A percentile compares a stretch with the other conserved stretches of the same genome.
These are phyloP conservation scores for Euphorbia neoarborescens DNA, from an alignment of 441 rosid genomes.

Conservation along the genomic window DNA sequence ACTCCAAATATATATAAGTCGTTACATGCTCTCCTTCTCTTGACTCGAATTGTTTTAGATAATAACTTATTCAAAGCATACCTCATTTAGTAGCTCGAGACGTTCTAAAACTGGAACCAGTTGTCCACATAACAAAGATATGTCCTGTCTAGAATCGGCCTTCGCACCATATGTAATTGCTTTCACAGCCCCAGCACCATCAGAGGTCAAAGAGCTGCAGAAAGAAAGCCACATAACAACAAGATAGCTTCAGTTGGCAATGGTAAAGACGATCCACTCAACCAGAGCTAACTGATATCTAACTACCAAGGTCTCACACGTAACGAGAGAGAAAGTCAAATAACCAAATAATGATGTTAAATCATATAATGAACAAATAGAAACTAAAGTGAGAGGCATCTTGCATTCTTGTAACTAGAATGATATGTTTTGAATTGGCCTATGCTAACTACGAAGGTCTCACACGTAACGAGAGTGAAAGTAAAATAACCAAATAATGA, in stretches of 20 bases:
- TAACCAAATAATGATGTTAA: not conserved
- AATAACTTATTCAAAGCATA: conserved; percentile 20
- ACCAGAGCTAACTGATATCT: not conserved
- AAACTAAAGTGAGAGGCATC: not conserved
- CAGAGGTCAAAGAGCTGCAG: conserved; percentile 41
- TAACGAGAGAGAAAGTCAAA: not conserved
- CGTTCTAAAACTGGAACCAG: conserved; percentile 66
- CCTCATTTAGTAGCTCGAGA: conserved; percentile 77
- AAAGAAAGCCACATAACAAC: conserved; percentile 3
- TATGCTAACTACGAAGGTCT: not conserved
- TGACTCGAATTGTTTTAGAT: not conserved
- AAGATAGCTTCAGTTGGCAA: not conserved
- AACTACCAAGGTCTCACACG: not conserved
- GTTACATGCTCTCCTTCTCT: not conserved
- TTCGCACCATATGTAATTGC: conserved; percentile 34
- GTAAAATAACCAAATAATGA: not conserved
- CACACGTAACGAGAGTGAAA: not conserved
- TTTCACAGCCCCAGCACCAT: conserved; percentile 25
- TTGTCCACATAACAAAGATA: conserved; percentile 44
- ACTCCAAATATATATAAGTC: not conserved
- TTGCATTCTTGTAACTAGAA: not conserved
- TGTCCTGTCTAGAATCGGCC: conserved; percentile 39
- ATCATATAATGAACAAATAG: not conserved
- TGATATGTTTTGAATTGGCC: not conserved
- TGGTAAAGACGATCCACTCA: not conserved